Evolutionary conservation across 768 basidiomycete species (phyloP).

Genomic region (Boletus insuetus): DNA sequence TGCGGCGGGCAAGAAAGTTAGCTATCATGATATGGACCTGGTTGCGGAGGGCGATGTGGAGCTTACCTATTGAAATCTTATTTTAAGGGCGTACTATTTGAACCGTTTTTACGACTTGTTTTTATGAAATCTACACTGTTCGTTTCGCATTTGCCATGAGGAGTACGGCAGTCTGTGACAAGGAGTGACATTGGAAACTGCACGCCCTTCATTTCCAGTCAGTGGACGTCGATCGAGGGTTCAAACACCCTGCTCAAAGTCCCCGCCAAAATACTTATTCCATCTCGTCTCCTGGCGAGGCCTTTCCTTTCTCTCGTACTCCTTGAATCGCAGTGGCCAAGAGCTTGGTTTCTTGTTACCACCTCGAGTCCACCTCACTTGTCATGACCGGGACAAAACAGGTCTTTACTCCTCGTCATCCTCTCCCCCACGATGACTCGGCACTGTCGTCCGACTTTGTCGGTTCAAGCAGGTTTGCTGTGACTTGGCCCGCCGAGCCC

Average conservation of each 20-base stretch:
- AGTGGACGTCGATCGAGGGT: constrained; percentile 29
- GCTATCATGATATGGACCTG: constrained; percentile 95
- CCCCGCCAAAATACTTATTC: constrained; percentile 11
- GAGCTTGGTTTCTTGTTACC: constrained; percentile 17
- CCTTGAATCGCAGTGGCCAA: constrained; percentile 7
- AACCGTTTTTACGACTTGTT: constrained; percentile 15
- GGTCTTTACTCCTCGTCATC: constrained; percentile 51
- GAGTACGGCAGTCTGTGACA: constrained; percentile 28
- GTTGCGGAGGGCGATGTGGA: constrained; percentile 80
- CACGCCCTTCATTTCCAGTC: constrained; percentile 21
- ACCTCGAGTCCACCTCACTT: background rate
- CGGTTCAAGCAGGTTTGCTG: constrained; percentile 54
- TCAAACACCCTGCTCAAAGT: constrained; percentile 12
- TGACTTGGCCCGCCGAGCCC: constrained; percentile 54
- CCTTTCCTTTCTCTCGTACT: constrained; percentile 9
- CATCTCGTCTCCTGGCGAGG: constrained; percentile 30
- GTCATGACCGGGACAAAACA: constrained; percentile 32
- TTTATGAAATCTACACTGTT: constrained; percentile 30
- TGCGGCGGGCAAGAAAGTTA: constrained; percentile 82
- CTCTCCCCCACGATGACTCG: constrained; percentile 39
- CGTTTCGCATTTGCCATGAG: constrained; percentile 24
- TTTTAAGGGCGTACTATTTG: constrained; percentile 24
- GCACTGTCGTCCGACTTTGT: constrained; percentile 45
- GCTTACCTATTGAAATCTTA: constrained; percentile 39
- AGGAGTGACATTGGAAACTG: constrained; percentile 20